Percentiles rank a stretch among this genome's conserved stretches.
These are phyloP conservation scores for Vitis labrusca DNA, from an alignment of 164 flowering plant genomes.

Conservation along the genomic window DNA sequence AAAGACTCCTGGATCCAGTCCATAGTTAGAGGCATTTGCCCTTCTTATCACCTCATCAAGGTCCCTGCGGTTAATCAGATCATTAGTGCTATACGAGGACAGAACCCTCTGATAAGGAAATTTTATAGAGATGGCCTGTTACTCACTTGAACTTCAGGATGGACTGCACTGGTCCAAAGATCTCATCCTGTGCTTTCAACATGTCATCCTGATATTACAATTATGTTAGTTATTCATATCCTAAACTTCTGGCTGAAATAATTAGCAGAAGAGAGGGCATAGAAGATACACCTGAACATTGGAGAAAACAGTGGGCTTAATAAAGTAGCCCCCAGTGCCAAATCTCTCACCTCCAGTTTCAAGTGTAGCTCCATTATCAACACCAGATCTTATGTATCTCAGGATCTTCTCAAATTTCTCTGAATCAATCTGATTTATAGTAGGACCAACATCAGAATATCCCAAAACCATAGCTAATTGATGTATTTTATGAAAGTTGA, in stretches of 20 bases:
- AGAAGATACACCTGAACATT: slow-evolving; percentile 45
- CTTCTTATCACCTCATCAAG: slow-evolving; percentile 48
- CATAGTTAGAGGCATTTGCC: slow-evolving; percentile 37
- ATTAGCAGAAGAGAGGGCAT: not conserved
- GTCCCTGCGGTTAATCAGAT: slow-evolving; percentile 28
- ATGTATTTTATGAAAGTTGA: too few relatives aligned
- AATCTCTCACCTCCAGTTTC: slow-evolving; percentile 63
- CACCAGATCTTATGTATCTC: slow-evolving; percentile 46
- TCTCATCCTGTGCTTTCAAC: slow-evolving; percentile 66
- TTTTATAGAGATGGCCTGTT: too few relatives aligned
- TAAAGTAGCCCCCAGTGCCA: slow-evolving; percentile 53
- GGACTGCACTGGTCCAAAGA: slow-evolving; percentile 74
- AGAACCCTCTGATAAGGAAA: not conserved
- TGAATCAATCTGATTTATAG: slow-evolving; percentile 39
- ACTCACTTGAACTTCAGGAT: slow-evolving; percentile 66
- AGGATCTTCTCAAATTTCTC: slow-evolving; percentile 57
- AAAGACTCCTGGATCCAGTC: slow-evolving; percentile 65
- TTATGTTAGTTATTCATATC: too few relatives aligned
- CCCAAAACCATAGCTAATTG: too few relatives aligned
- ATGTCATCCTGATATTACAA: slow-evolving; percentile 50
- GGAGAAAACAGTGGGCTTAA: slow-evolving; percentile 72
- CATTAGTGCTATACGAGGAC: not conserved
- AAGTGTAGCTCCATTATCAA: slow-evolving; percentile 62
- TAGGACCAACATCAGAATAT: too few relatives aligned
- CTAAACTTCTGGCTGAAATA: too few relatives aligned